Percentiles rank a stretch among this genome's conserved stretches.
Conservation (phyloP, 345 rosid species). For the Boechera stricta region DNA sequence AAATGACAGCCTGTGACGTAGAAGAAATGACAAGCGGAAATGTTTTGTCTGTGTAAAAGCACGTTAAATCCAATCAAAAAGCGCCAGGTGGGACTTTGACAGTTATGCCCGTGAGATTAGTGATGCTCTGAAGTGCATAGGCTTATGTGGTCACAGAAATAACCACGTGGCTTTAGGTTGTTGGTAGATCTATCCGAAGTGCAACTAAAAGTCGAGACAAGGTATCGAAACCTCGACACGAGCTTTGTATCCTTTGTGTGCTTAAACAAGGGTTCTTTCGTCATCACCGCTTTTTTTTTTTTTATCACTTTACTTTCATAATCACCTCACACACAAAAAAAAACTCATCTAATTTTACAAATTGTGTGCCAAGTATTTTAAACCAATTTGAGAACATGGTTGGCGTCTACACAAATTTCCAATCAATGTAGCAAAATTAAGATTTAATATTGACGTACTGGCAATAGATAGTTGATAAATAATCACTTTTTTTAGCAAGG, state of each 20-base stretch:
- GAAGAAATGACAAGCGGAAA: slow-evolving; percentile 9
- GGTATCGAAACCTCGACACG: slow-evolving; percentile 20
- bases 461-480: not conserved
- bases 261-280: slow-evolving; percentile 5
- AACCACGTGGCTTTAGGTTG: slow-evolving; percentile 36
- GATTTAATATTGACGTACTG: not conserved
- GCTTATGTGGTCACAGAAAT: slow-evolving; percentile 34
- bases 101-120: slow-evolving; percentile 21
- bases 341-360: not conserved
- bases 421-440: not conserved
- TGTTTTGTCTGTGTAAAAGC: not conserved
- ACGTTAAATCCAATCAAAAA: not conserved
- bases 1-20: slow-evolving; percentile 42
- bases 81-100: slow-evolving; percentile 22
- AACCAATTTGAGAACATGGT: not conserved
- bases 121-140: not conserved
- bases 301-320: not conserved
- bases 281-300: not conserved
- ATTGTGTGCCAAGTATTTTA: not conserved
- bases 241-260: slow-evolving; percentile 2
- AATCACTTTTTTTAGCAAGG: not conserved
- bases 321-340: not conserved
- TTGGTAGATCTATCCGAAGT: slow-evolving; percentile 28
- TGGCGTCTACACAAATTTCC: not conserved
- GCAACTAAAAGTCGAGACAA: not conserved